These are phyloP conservation scores for Penicillium brevicompactum DNA, from an alignment of 2,329 filamentous ascomycete species.

Conservation along the genomic window DNA sequence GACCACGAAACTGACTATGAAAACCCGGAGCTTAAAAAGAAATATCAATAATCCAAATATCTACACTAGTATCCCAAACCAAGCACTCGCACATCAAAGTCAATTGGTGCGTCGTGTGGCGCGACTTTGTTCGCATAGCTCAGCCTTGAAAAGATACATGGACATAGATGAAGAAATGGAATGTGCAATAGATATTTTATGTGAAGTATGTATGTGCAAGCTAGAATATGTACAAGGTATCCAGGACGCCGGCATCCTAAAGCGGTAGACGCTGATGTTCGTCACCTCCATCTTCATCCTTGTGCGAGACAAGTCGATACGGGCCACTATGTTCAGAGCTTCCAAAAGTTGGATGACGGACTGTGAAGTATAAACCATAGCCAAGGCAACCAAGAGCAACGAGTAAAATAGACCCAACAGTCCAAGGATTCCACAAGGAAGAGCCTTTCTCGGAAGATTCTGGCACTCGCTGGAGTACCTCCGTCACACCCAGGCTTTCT, in stretches of 20 bases:
- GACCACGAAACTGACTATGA: slow-evolving; percentile 1
- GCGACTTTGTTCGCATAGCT: no score
- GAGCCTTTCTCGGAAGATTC: neutral
- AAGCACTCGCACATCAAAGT: neutral
- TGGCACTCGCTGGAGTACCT: slow-evolving; percentile 12
- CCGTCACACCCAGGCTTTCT: slow-evolving; percentile 23
- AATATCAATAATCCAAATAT: no score
- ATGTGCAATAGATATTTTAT: neutral
- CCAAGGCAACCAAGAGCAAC: slow-evolving; percentile 13
- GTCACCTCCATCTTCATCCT: slow-evolving; percentile 14
- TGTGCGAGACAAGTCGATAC: slow-evolving; percentile 15
- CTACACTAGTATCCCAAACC: neutral
- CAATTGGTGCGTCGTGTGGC: no score
- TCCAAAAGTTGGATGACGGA: slow-evolving; percentile 3
- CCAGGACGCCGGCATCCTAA: slow-evolving; percentile 15
- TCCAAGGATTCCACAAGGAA: slow-evolving; percentile 4
- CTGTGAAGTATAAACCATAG: slow-evolving; percentile 13
- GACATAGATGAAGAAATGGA: no score
- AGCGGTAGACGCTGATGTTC: slow-evolving; percentile 10
- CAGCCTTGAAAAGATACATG: no score
- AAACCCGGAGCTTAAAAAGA: neutral
- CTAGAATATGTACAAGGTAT: slow-evolving; percentile 10
- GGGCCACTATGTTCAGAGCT: neutral
- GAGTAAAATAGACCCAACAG: slow-evolving; percentile 2
- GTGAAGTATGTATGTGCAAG: slow-evolving; percentile 1